Evolutionary conservation across 441 rosid genomes (phyloP).

Genomic region (Bocquillonia castaneifolia): DNA sequence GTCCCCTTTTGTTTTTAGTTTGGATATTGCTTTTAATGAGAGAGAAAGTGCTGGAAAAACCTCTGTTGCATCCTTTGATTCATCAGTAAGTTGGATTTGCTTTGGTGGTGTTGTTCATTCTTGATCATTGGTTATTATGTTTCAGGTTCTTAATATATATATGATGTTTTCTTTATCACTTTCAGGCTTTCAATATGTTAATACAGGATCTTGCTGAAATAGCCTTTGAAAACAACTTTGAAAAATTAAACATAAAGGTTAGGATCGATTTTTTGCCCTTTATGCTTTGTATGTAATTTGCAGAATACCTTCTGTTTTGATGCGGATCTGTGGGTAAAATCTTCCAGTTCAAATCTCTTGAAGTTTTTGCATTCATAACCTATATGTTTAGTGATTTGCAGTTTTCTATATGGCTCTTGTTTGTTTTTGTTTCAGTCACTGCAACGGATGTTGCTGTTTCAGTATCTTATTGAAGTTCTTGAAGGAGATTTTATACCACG

Average conservation of each 20-base stretch:
- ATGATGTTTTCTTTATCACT: conserved; percentile 18
- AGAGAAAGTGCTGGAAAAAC: conserved; percentile 33
- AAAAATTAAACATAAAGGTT: conserved; percentile 51
- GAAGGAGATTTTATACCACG: conserved; percentile 61
- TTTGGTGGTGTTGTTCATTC: background rate
- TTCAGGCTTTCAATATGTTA: conserved; percentile 60
- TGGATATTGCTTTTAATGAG: conserved; percentile 36
- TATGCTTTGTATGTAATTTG: background rate
- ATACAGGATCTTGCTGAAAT: conserved; percentile 46
- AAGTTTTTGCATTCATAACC: background rate
- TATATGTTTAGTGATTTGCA: background rate
- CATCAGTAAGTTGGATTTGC: conserved; percentile 34
- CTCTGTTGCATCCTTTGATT: conserved; percentile 34
- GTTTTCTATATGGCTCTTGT: conserved; percentile 6
- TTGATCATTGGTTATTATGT: background rate
- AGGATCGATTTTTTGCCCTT: conserved; percentile 10
- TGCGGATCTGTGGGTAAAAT: too few relatives aligned
- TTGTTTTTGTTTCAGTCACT: conserved; percentile 41
- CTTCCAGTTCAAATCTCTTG: background rate
- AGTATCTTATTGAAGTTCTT: conserved; percentile 67
- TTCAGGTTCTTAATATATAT: background rate
- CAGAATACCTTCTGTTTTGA: background rate
- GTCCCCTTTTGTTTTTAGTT: conserved; percentile 54
- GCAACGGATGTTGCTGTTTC: conserved; percentile 60
- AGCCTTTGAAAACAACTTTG: conserved; percentile 25